Evolutionary conservation across 208 protist species (phyloP).

Genomic region (Vickermania ingenoplastis): DNA sequence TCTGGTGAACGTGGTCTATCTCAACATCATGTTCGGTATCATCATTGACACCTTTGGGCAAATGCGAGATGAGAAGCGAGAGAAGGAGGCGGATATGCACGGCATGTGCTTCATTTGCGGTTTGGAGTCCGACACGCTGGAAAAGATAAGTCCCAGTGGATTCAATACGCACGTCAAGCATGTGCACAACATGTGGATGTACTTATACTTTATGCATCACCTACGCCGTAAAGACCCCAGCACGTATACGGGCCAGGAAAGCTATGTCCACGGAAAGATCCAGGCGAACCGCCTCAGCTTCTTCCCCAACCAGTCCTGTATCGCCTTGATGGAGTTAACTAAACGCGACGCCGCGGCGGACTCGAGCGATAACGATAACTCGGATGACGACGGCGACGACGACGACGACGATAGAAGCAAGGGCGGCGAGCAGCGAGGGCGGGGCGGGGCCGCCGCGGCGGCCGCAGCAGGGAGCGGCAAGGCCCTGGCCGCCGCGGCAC

Average conservation of each 20-base stretch:
- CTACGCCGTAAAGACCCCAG: conserved; percentile 63
- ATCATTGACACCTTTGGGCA: conserved; percentile 92
- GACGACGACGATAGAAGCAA: too few relatives aligned
- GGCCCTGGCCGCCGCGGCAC: background rate
- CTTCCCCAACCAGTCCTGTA: conserved; percentile 60
- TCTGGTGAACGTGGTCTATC: conserved; percentile 87
- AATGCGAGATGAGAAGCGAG: conserved; percentile 77
- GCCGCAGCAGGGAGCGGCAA: background rate
- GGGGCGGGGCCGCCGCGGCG: too few relatives aligned
- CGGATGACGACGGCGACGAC: conserved; percentile 12
- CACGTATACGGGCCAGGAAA: conserved; percentile 81
- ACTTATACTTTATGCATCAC: conserved; percentile 90
- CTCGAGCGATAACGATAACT: conserved; percentile 13
- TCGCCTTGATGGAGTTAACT: conserved; percentile 23
- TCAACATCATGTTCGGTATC: conserved; percentile 94
- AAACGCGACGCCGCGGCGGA: background rate
- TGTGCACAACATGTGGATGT: conserved; percentile 95
- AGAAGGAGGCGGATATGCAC: conserved; percentile 70
- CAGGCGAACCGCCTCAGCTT: conserved; percentile 45
- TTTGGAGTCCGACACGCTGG: conserved; percentile 70
- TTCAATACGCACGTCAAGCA: conserved; percentile 80
- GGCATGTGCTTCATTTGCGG: conserved; percentile 92
- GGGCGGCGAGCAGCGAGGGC: background rate
- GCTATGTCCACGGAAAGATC: conserved; percentile 58
- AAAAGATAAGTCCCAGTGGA: conserved; percentile 46